Percentiles rank a stretch among this genome's conserved stretches.
phyloP scores from a whole-genome alignment of 345 rosid species.

The Hibiscus syriacus region DNA sequence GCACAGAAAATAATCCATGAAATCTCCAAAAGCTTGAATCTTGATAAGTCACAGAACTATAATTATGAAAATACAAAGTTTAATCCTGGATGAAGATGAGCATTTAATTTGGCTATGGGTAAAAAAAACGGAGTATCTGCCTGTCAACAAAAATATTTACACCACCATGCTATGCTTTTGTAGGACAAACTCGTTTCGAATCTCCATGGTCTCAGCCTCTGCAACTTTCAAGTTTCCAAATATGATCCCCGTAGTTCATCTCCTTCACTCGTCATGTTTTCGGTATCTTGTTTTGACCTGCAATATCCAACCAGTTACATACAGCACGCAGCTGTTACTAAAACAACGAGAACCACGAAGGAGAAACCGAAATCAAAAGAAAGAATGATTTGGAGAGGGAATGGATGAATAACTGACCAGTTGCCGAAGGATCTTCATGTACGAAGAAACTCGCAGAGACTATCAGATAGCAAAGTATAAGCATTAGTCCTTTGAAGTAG shows the following conservation, averaged over 20 bases:
- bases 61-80: neutral
- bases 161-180: neutral
- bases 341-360: neutral
- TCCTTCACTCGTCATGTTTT: conserved; percentile 10
- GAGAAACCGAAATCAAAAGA: neutral
- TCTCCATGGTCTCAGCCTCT: neutral
- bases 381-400: neutral
- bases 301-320: neutral
- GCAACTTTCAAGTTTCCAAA: neutral
- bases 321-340: neutral
- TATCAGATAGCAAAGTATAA: conserved; percentile 54
- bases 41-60: neutral
- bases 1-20: neutral
- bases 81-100: neutral
- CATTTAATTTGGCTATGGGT: neutral
- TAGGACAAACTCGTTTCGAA: neutral
- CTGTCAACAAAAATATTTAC: conserved; percentile 11
- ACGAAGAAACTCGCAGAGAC: conserved; percentile 80
- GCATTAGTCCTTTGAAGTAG: conserved; percentile 76
- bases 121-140: conserved; percentile 2
- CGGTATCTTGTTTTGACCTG: conserved; percentile 18
- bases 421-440: conserved; percentile 41
- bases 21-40: neutral
- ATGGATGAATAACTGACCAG: conserved; percentile 13
- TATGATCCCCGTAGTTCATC: neutral